Evolutionary conservation across 345 rosid genomes (phyloP).

Genomic region (Syzygium jambos): DNA sequence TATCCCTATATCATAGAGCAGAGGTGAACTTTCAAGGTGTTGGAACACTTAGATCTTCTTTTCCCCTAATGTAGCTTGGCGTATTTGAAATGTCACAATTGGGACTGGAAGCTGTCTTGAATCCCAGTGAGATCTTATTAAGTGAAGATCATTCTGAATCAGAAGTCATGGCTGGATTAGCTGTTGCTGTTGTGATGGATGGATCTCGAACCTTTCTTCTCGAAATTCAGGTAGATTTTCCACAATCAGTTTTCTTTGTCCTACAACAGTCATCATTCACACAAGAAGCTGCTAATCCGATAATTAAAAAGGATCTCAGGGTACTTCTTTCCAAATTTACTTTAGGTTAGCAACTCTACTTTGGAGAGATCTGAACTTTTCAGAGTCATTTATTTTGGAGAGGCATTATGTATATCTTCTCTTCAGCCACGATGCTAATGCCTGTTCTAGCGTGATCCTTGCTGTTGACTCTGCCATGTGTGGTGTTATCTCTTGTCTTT

Average conservation of each 20-base stretch:
- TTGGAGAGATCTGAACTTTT: not conserved
- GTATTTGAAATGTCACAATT: slow-evolving; percentile 78
- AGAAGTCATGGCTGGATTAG: slow-evolving; percentile 80
- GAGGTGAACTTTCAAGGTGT: not conserved
- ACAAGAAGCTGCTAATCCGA: not conserved
- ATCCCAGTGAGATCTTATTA: slow-evolving; percentile 78
- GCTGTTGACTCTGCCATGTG: not conserved
- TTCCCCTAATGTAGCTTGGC: slow-evolving; percentile 59
- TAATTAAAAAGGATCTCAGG: not conserved
- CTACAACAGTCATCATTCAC: not conserved
- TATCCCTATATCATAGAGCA: not conserved
- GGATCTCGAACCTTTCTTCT: slow-evolving; percentile 83
- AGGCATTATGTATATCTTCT: not conserved
- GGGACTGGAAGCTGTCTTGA: slow-evolving; percentile 69
- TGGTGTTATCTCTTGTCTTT: not conserved
- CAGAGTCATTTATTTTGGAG: not conserved
- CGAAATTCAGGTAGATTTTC: slow-evolving; percentile 72
- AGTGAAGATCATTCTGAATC: slow-evolving; percentile 65
- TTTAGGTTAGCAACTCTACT: not conserved
- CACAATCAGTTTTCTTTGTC: not conserved
- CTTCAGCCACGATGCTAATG: not conserved
- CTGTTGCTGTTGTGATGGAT: slow-evolving; percentile 86
- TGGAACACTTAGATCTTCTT: not conserved
- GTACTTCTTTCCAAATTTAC: not conserved
- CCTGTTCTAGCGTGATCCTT: not conserved